These are phyloP conservation scores for Amauroascus niger DNA, from an alignment of 2,329 filamentous ascomycete genomes.

Conservation along the genomic window DNA sequence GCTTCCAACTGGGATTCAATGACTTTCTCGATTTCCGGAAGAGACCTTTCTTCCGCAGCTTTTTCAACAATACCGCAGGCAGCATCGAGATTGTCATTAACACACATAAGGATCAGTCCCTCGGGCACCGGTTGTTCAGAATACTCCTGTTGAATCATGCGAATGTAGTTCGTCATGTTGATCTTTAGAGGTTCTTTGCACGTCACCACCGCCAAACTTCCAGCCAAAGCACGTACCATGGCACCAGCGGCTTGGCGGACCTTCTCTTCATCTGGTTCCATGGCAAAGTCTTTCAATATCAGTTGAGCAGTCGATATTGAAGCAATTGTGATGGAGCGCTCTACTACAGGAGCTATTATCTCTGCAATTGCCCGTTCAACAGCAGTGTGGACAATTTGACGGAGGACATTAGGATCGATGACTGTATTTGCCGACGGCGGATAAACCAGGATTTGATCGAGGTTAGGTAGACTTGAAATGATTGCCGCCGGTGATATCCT, in stretches of 20 bases:
- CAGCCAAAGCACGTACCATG: slow-evolving; percentile 90
- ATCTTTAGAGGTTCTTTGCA: slow-evolving; percentile 94
- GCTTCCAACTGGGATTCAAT: slow-evolving; percentile 71
- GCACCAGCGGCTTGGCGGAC: slow-evolving; percentile 78
- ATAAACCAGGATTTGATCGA: slow-evolving; percentile 67
- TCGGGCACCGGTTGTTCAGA: slow-evolving; percentile 70
- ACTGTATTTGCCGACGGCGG: slow-evolving; percentile 69
- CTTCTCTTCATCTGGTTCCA: slow-evolving; percentile 80
- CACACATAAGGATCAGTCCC: slow-evolving; percentile 94
- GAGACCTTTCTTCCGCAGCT: slow-evolving; percentile 83
- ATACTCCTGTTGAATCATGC: slow-evolving; percentile 61
- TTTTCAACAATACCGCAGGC: slow-evolving; percentile 92
- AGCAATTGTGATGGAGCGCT: slow-evolving; percentile 93
- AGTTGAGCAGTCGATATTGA: slow-evolving; percentile 94
- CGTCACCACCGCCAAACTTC: slow-evolving; percentile 89
- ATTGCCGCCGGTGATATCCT: slow-evolving; percentile 68
- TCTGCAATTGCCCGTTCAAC: slow-evolving; percentile 86
- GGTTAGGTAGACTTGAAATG: slow-evolving; percentile 71
- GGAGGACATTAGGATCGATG: slow-evolving; percentile 57
- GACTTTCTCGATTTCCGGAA: slow-evolving; percentile 91
- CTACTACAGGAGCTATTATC: slow-evolving; percentile 95
- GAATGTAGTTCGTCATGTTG: slow-evolving; percentile 95
- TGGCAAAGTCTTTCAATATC: slow-evolving; percentile 91
- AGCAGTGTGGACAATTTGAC: slow-evolving; percentile 70
- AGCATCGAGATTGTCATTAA: slow-evolving; percentile 91